These are phyloP conservation scores for Hordeum marinum DNA, from an alignment of 176 grass and related monocot species.

Conservation along the genomic window DNA sequence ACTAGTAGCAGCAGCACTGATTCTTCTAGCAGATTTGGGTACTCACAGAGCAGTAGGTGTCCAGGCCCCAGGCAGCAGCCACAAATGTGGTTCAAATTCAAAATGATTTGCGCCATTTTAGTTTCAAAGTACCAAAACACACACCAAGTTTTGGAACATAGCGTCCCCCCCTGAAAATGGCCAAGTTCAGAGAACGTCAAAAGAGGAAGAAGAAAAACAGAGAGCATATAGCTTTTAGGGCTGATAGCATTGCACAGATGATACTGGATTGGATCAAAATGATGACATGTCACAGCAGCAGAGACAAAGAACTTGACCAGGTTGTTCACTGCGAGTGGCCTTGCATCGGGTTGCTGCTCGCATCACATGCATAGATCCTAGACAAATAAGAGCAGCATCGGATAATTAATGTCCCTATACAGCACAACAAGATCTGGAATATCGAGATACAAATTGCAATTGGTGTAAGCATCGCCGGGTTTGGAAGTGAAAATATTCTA, in stretches of 20 bases:
- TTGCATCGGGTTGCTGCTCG: background rate
- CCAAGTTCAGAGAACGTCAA: background rate
- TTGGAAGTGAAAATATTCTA: background rate
- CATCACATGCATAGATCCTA: slow-evolving; percentile 11
- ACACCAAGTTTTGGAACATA: background rate
- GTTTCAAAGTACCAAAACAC: background rate
- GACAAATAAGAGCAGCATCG: slow-evolving; percentile 8
- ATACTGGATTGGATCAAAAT: background rate
- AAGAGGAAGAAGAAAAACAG: background rate
- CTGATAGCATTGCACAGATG: background rate
- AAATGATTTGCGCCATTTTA: background rate
- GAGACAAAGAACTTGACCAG: background rate
- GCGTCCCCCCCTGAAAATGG: background rate
- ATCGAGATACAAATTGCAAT: background rate
- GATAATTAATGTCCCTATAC: background rate
- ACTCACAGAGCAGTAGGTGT: background rate
- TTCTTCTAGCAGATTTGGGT: background rate
- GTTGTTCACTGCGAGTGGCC: background rate
- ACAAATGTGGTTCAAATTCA: background rate
- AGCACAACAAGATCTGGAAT: slow-evolving; percentile 1
- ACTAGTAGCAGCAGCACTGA: background rate
- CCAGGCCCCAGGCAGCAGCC: background rate
- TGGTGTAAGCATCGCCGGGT: background rate
- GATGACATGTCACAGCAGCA: background rate
- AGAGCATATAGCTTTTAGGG: background rate